A percentile compares a stretch with the other conserved stretches of the same genome.
phyloP scores from a whole-genome alignment of 2,329 filamentous ascomycete genomes.

The Didymella pinodella region DNA sequence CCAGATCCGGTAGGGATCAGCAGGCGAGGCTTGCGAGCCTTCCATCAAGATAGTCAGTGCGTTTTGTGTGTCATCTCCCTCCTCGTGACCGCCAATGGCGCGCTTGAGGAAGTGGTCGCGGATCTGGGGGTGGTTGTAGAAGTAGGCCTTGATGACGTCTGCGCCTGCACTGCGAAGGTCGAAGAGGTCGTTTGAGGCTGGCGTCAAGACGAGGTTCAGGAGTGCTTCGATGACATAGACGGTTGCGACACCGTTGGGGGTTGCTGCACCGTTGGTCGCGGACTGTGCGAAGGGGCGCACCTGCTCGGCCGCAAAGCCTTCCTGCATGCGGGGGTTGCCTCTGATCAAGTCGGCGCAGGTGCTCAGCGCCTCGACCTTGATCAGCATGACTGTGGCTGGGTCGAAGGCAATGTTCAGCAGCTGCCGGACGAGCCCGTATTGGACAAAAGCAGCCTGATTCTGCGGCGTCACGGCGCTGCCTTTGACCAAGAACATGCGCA shows the following conservation, averaged over 20 bases:
- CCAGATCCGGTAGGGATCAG: slow-evolving; percentile 88
- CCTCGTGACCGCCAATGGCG: slow-evolving; percentile 85
- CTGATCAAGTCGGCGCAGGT: slow-evolving; percentile 90
- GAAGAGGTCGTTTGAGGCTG: slow-evolving; percentile 72
- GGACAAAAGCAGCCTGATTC: slow-evolving; percentile 88
- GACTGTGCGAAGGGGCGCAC: slow-evolving; percentile 68
- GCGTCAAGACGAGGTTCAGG: slow-evolving; percentile 79
- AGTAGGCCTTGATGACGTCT: slow-evolving; percentile 92
- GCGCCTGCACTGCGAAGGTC: slow-evolving; percentile 85
- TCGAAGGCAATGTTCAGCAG: slow-evolving; percentile 85
- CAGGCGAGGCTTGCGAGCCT: slow-evolving; percentile 66
- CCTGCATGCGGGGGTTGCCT: slow-evolving; percentile 80
- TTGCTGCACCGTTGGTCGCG: slow-evolving; percentile 52
- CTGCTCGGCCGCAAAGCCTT: slow-evolving; percentile 86
- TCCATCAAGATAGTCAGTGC: slow-evolving; percentile 83
- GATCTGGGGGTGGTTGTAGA: slow-evolving; percentile 81
- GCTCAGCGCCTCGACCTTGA: slow-evolving; percentile 84
- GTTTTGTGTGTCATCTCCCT: slow-evolving; percentile 85
- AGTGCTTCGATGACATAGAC: slow-evolving; percentile 95
- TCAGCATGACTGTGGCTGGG: slow-evolving; percentile 72
- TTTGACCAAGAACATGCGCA: slow-evolving; percentile 82
- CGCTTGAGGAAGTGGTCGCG: slow-evolving; percentile 84
- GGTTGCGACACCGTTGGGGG: slow-evolving; percentile 62
- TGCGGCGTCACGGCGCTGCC: slow-evolving; percentile 81
- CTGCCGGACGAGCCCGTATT: slow-evolving; percentile 79